Percentiles rank a stretch among this genome's conserved stretches.
These are phyloP conservation scores for Penicillium digitatum DNA, from an alignment of 2,329 filamentous ascomycete species.

Conservation along the genomic window DNA sequence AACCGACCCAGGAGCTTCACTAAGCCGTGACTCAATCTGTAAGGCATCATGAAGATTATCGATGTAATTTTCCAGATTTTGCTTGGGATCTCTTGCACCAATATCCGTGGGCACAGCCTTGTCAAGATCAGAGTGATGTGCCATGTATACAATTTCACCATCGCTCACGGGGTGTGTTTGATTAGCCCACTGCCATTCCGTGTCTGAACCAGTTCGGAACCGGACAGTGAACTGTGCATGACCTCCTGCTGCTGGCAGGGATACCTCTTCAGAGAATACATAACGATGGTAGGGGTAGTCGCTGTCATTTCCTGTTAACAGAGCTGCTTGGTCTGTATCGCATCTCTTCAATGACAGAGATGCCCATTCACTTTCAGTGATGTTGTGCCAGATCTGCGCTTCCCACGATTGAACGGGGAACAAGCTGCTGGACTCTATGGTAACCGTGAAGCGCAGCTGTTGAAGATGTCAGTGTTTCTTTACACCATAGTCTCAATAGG, in stretches of 20 bases:
- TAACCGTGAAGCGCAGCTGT: constrained; percentile 60
- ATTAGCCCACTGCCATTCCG: constrained; percentile 46
- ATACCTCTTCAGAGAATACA: constrained; percentile 32
- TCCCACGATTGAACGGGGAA: constrained; percentile 62
- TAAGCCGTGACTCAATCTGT: constrained; percentile 32
- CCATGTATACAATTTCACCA: constrained; percentile 42
- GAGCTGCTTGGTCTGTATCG: constrained; percentile 24
- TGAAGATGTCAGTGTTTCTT: neutral
- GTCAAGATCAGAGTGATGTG: constrained; percentile 17
- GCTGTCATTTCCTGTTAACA: constrained; percentile 23
- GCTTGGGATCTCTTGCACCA: constrained; percentile 12
- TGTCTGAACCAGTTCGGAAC: constrained; percentile 37
- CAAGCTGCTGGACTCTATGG: constrained; percentile 62
- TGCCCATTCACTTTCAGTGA: constrained; percentile 55
- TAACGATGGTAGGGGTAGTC: constrained; percentile 32
- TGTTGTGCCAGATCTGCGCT: constrained; percentile 71
- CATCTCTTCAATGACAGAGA: constrained; percentile 54
- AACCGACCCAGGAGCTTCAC: constrained; percentile 41
- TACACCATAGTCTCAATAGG: neutral
- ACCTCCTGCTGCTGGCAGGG: constrained; percentile 27
- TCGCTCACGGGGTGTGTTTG: constrained; percentile 39
- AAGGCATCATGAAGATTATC: constrained; percentile 34
- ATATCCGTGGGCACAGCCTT: neutral
- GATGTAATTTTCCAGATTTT: constrained; percentile 33
- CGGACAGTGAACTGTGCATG: constrained; percentile 43